These are phyloP conservation scores for Stagonosporopsis rhizophila DNA, from an alignment of 2,329 filamentous ascomycete species.

Conservation along the genomic window DNA sequence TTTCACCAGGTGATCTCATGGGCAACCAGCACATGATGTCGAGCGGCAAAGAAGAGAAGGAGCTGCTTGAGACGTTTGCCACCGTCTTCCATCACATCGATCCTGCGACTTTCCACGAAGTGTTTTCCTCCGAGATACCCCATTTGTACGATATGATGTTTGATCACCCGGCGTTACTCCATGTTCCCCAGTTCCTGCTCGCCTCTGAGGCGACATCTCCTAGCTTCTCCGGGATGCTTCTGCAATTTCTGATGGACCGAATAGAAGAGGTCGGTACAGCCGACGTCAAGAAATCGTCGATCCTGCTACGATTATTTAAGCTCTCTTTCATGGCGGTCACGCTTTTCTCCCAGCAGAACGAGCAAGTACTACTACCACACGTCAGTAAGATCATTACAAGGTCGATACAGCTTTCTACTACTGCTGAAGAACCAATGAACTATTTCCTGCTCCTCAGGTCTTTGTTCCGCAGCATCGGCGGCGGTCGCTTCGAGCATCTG, in stretches of 20 bases:
- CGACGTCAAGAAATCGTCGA: slow-evolving; percentile 90
- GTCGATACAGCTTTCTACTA: slow-evolving; percentile 94
- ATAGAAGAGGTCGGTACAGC: slow-evolving; percentile 94
- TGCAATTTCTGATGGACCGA: slow-evolving; percentile 96
- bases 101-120: slow-evolving; percentile 96
- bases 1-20: slow-evolving; percentile 88
- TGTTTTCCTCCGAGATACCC: slow-evolving; percentile 97
- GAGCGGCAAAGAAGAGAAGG: slow-evolving; percentile 95
- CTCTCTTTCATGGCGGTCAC: slow-evolving; percentile 99
- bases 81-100: slow-evolving; percentile 99
- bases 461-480: slow-evolving; percentile 94
- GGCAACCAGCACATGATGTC: slow-evolving; percentile 95
- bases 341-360: slow-evolving; percentile 91
- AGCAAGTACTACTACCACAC: slow-evolving; percentile 92
- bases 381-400: slow-evolving; percentile 97
- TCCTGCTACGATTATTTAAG: slow-evolving; percentile 93
- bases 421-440: slow-evolving; percentile 96
- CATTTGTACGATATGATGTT: slow-evolving; percentile 98
- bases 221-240: slow-evolving; percentile 96
- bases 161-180: slow-evolving; percentile 89
- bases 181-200: slow-evolving; percentile 97
- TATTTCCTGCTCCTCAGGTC: slow-evolving; percentile 94
- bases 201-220: slow-evolving; percentile 98
- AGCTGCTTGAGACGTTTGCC: slow-evolving; percentile 94
- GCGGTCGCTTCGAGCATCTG: slow-evolving; percentile 94